Evolutionary conservation across 768 basidiomycete genomes (phyloP).

Genomic region (Macrolepiota dolichaula): DNA sequence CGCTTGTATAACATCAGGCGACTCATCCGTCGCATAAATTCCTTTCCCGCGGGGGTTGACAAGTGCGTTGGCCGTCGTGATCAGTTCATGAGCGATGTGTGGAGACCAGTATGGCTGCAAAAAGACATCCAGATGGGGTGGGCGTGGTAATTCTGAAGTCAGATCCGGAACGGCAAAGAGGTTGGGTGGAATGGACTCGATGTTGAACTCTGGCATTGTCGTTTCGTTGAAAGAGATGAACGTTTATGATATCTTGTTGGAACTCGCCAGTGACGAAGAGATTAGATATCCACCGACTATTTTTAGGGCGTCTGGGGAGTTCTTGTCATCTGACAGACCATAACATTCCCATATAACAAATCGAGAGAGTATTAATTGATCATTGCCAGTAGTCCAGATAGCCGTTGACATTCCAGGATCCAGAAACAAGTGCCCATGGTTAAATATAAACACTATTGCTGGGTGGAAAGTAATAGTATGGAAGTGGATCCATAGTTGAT

Average conservation of each 20-base stretch:
- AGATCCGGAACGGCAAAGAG: slow-evolving; percentile 26
- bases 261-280: not conserved
- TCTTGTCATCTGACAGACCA: not conserved
- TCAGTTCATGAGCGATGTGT: slow-evolving; percentile 38
- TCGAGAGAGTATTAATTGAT: not conserved
- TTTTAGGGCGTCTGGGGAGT: not conserved
- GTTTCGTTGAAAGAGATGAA: not conserved
- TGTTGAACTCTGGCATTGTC: slow-evolving; percentile 17
- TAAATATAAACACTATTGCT: too few species aligned
- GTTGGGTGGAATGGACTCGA: slow-evolving; percentile 23
- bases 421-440: too few species aligned
- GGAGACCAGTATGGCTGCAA: slow-evolving; percentile 38
- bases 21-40: slow-evolving; percentile 53
- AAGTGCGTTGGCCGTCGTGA: slow-evolving; percentile 38
- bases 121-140: slow-evolving; percentile 22
- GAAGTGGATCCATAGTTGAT: too few species aligned
- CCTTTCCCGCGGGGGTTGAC: slow-evolving; percentile 48
- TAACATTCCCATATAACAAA: not conserved
- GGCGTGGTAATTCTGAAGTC: slow-evolving; percentile 16
- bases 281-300: not conserved
- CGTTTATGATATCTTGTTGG: not conserved
- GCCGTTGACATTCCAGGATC: too few species aligned
- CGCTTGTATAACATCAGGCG: slow-evolving; percentile 38
- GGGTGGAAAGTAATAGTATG: too few species aligned
- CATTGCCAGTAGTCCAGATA: not conserved